Conservation (phyloP, 179 eudicot species). For the Silene coronaria region DNA sequence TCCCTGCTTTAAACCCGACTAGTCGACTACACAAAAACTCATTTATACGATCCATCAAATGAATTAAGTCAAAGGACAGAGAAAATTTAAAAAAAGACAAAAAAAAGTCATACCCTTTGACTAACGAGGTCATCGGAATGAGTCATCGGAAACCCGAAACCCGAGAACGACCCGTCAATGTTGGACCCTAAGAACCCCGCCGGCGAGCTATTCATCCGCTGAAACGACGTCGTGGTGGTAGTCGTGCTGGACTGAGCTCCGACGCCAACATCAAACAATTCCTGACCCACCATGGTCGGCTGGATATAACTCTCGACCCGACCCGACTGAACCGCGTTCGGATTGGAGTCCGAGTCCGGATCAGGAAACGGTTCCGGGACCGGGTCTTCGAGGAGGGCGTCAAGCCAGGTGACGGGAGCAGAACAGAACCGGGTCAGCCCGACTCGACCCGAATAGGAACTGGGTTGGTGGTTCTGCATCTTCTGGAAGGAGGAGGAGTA, state of each 20-base stretch:
- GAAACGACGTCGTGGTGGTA: conserved; percentile 24
- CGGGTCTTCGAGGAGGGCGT: conserved; percentile 52
- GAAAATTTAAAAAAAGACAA: not conserved
- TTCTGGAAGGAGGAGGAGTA: no score
- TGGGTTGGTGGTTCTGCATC: conserved; percentile 26
- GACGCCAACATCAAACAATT: conserved; percentile 22
- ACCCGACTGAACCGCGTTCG: not conserved
- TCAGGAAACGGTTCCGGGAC: conserved; percentile 17
- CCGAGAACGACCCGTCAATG: conserved; percentile 47
- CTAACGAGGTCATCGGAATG: conserved; percentile 31
- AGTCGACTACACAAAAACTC: not conserved
- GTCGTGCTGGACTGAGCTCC: not conserved
- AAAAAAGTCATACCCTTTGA: conserved; percentile 30
- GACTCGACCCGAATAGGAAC: conserved; percentile 16
- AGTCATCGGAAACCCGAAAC: conserved; percentile 38
- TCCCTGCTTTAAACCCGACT: not conserved
- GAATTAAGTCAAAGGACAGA: not conserved
- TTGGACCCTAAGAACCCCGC: conserved; percentile 47
- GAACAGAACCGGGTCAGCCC: conserved; percentile 67
- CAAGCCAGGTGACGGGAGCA: conserved; percentile 72
- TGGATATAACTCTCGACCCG: not conserved
- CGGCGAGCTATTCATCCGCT: conserved; percentile 76
- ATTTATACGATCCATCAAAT: not conserved
- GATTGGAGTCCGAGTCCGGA: no score
- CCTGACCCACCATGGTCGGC: conserved; percentile 31